phyloP scores from a whole-genome alignment of 495 filamentous ascomycete genomes.

The Lasiosphaeria miniovina region DNA sequence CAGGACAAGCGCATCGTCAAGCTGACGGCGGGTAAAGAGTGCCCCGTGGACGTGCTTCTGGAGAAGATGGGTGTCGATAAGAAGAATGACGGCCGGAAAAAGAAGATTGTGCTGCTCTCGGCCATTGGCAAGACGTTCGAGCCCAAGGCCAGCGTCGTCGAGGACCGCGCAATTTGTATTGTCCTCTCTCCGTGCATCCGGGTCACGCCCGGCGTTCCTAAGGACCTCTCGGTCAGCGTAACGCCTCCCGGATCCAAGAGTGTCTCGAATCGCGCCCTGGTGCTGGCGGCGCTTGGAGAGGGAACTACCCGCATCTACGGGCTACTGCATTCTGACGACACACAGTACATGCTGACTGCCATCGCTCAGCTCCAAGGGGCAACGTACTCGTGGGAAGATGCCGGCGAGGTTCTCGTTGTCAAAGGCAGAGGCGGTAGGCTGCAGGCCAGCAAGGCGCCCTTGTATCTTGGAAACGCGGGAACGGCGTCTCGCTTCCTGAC shows the following conservation, averaged over 20 bases:
- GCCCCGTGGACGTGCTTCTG: constrained; percentile 84
- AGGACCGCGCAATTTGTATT: constrained; percentile 79
- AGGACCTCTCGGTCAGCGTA: constrained; percentile 64
- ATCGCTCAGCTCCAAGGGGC: constrained; percentile 80
- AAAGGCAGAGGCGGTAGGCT: constrained; percentile 85
- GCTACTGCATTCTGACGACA: constrained; percentile 93
- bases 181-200: constrained; percentile 78
- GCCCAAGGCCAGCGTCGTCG: constrained; percentile 79
- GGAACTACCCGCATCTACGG: constrained; percentile 87
- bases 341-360: constrained; percentile 93
- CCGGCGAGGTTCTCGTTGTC: constrained; percentile 84
- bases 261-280: constrained; percentile 91
- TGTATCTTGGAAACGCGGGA: constrained; percentile 96
- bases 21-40: constrained; percentile 81
- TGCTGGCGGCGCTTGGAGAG: constrained; percentile 85
- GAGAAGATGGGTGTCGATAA: constrained; percentile 97
- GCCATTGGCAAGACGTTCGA: constrained; percentile 87
- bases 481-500: constrained; percentile 96
- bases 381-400: constrained; percentile 91
- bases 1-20: constrained; percentile 81
- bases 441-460: constrained; percentile 65
- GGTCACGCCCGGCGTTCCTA: constrained; percentile 65
- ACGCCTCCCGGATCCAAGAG: constrained; percentile 96
- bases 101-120: constrained; percentile 94
- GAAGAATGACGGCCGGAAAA: constrained; percentile 94